Evolutionary conservation across 2,329 filamentous ascomycete species (phyloP).

Genomic region (Cordyceps sp.): DNA sequence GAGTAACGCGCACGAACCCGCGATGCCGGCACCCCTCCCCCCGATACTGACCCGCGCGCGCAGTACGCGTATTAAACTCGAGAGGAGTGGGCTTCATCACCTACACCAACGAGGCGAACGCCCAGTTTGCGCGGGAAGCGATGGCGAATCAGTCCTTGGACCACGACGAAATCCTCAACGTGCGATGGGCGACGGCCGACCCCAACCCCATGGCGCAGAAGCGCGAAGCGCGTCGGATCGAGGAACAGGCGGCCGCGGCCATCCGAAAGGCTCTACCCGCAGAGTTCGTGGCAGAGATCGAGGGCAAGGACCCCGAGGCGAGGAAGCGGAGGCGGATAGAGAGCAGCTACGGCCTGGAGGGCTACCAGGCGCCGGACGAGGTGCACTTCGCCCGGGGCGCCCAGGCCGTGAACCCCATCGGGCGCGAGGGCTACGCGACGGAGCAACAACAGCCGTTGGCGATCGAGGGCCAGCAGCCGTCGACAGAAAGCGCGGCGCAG

Average conservation of each 20-base stretch:
- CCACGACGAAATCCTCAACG: slow-evolving; percentile 83
- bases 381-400: slow-evolving; percentile 78
- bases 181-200: slow-evolving; percentile 92
- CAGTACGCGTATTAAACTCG: slow-evolving; percentile 65
- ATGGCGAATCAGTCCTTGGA: slow-evolving; percentile 93
- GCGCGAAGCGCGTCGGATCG: slow-evolving; percentile 71
- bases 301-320: slow-evolving; percentile 76
- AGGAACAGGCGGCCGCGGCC: slow-evolving; percentile 93
- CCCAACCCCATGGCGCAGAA: slow-evolving; percentile 93
- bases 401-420: slow-evolving; percentile 44
- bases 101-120: slow-evolving; percentile 78
- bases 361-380: slow-evolving; percentile 87
- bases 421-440: slow-evolving; percentile 41
- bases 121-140: slow-evolving; percentile 82
- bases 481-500: too few species aligned
- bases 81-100: slow-evolving; percentile 91
- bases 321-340: slow-evolving; percentile 81
- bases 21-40: too few species aligned
- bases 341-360: slow-evolving; percentile 72
- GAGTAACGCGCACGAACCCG: slow-evolving; percentile 7
- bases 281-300: slow-evolving; percentile 83
- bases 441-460: slow-evolving; percentile 43
- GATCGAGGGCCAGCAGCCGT: slow-evolving; percentile 20
- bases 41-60: too few species aligned
- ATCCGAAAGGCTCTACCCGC: slow-evolving; percentile 75